Evolutionary conservation across 176 grass and related monocot genomes (phyloP), one percentile per base, ranked within the genome.

Genomic region (Carex kokanica): DNA sequence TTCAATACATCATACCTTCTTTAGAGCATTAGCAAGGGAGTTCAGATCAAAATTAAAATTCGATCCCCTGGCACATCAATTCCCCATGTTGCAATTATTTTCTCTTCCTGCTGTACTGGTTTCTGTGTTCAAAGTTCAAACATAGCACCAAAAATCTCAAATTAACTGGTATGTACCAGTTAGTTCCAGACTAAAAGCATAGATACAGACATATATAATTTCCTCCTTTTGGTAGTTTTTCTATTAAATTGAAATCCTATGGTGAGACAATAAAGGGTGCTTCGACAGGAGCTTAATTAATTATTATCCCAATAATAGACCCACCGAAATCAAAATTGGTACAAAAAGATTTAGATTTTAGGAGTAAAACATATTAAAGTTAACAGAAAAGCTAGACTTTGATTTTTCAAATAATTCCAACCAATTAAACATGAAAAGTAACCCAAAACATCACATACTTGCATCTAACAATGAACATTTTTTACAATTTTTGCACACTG

Each of bases 1-100:
- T 23, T 80, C 54, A 80, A 31, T 21, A 53, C 21, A 79, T 18
- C 51, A 32, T 79, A 98, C 96, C 92, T 95, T 98, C 92, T 98
- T 98, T 43, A 93, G 7, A 81, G 91, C 78, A 88, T 98, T 91
- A 49, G 86, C 84, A 41, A 98, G 93, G 10, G 88, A 27, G 43
- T 95, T 93, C 78, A 95, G 84, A 87, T 98, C 36, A 38, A 34
- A 34, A 38, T 38, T 38, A 38, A 38, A 38, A 38, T 38, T 5
- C 36, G 5, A 6, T 38, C 5, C 93, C 13, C 36, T 74, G 96
- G 93, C 57, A 93, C 83, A 32, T 95, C 96, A 54, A 91, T 93
- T 88, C 96, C 96, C 96, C 96, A 99, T 77, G 93, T 92, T 20
- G 96, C 93, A 29, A 92, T 79, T 43, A 80, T 85, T 74, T 95